Percentiles rank a stretch among this genome's conserved stretches.
phyloP scores from a whole-genome alignment of 106 monocot species.

The Acanthochlamys bracteata region DNA sequence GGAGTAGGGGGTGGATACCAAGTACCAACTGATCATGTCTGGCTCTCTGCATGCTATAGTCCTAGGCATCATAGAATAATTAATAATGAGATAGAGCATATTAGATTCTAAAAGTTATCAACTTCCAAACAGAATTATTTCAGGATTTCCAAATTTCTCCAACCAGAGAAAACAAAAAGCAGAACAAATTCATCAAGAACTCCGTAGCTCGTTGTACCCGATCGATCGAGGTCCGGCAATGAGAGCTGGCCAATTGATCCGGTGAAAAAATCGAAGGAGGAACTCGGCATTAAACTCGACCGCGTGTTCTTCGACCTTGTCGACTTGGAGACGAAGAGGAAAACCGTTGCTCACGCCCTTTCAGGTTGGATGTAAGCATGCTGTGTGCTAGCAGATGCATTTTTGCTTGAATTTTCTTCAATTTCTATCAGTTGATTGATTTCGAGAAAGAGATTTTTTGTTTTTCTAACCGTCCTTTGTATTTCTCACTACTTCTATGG shows the following conservation, averaged over 20 bases:
- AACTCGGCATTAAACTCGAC: conserved; percentile 86
- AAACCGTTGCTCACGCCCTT: conserved; percentile 84
- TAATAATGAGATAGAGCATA: too few relatives aligned
- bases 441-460: too few relatives aligned
- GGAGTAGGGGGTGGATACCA: too few relatives aligned
- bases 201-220: conserved; percentile 50
- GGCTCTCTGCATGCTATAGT: too few relatives aligned
- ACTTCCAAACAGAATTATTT: not conserved
- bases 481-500: too few relatives aligned
- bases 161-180: not conserved
- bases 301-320: conserved; percentile 47
- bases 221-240: conserved; percentile 42
- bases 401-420: conserved; percentile 1
- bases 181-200: not conserved
- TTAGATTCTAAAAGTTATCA: too few relatives aligned
- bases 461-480: too few relatives aligned
- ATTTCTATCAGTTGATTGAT: too few relatives aligned
- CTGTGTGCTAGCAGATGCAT: conserved; percentile 97
- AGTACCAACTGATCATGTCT: too few relatives aligned
- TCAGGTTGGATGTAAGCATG: conserved; percentile 89
- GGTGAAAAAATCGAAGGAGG: conserved; percentile 57
- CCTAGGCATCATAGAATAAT: too few relatives aligned
- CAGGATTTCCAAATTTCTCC: not conserved
- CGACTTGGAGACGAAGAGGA: conserved; percentile 64
- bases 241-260: conserved; percentile 78